Evolutionary conservation across 495 filamentous ascomycete genomes (phyloP).

Genomic region (Hyaloscypha variabilis): DNA sequence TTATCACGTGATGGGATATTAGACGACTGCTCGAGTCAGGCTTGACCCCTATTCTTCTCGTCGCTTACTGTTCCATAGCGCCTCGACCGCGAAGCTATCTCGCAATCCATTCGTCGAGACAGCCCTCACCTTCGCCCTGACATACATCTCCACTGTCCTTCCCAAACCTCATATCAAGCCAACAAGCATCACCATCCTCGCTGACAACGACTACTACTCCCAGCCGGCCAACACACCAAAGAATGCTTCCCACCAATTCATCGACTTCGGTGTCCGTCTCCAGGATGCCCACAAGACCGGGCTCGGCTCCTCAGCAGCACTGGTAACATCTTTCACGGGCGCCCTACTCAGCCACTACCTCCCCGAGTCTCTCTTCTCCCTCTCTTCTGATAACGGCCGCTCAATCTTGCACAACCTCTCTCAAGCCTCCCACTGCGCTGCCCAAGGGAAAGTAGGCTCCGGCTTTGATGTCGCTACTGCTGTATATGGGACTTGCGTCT

Average conservation of each 20-base stretch:
- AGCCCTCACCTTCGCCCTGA: slow-evolving; percentile 82
- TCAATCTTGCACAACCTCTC: slow-evolving; percentile 82
- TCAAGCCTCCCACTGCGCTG: slow-evolving; percentile 91
- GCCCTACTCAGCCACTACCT: slow-evolving; percentile 82
- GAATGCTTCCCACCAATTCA: slow-evolving; percentile 56
- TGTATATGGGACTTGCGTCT: slow-evolving; percentile 86
- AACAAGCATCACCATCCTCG: slow-evolving; percentile 80
- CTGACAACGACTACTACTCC: slow-evolving; percentile 97
- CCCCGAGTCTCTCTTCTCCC: slow-evolving; percentile 57
- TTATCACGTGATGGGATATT: slow-evolving; percentile 18
- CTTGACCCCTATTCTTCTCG: not conserved
- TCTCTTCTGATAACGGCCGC: slow-evolving; percentile 38
- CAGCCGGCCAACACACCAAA: slow-evolving; percentile 50
- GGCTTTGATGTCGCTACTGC: slow-evolving; percentile 97
- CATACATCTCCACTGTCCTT: slow-evolving; percentile 67
- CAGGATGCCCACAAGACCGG: slow-evolving; percentile 90
- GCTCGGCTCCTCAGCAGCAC: slow-evolving; percentile 90
- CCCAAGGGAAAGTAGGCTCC: slow-evolving; percentile 93
- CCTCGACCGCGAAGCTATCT: not conserved
- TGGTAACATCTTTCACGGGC: slow-evolving; percentile 89
- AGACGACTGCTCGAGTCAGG: not conserved
- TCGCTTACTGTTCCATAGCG: slow-evolving; percentile 1
- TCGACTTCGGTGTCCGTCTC: slow-evolving; percentile 75
- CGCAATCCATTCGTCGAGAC: slow-evolving; percentile 89
- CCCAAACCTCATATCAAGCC: slow-evolving; percentile 63